Evolutionary conservation across 2,329 filamentous ascomycete species (phyloP).

Genomic region (Kalmusia sp.): DNA sequence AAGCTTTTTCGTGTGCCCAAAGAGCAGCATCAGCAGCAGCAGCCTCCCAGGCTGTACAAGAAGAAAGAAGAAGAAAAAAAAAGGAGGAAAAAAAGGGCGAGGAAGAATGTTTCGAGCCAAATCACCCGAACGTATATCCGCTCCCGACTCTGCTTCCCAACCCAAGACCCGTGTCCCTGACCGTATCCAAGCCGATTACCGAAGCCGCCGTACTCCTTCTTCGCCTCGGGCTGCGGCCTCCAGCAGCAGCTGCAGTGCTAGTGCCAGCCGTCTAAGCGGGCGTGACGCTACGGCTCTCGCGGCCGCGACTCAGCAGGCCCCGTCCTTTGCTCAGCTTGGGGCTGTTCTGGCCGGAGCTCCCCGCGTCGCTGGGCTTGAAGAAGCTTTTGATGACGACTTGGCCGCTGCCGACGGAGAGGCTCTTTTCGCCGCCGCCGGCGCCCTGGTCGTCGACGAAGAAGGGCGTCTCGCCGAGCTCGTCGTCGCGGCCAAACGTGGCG

Average conservation of each 20-base stretch:
- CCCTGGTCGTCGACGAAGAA: conserved; percentile 90
- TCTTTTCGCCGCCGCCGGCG: conserved; percentile 70
- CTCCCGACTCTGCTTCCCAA: neutral
- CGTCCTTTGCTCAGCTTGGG: conserved; percentile 50
- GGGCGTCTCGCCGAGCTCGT: conserved; percentile 81
- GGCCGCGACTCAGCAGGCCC: conserved; percentile 52
- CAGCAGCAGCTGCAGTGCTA: too few species aligned
- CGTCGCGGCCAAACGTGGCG: conserved; percentile 81
- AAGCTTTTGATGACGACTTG: conserved; percentile 75
- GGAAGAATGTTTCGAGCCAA: too few species aligned
- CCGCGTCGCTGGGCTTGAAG: conserved; percentile 63
- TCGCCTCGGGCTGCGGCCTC: too few species aligned
- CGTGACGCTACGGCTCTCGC: conserved; percentile 33
- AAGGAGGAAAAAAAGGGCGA: too few species aligned
- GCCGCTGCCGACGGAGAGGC: conserved; percentile 75
- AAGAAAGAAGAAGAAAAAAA: neutral
- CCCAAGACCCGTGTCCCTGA: neutral
- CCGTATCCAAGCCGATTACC: neutral
- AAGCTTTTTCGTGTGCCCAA: neutral
- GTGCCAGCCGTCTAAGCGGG: conserved; percentile 19
- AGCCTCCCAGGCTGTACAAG: too few species aligned
- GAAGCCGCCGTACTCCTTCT: neutral
- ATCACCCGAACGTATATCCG: neutral
- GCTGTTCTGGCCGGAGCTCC: conserved; percentile 33
- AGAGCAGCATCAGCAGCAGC: too few species aligned